A percentile compares a stretch with the other conserved stretches of the same genome.
These are phyloP conservation scores for Gamarada debralockiae DNA, from an alignment of 495 filamentous ascomycete genomes.

Conservation along the genomic window DNA sequence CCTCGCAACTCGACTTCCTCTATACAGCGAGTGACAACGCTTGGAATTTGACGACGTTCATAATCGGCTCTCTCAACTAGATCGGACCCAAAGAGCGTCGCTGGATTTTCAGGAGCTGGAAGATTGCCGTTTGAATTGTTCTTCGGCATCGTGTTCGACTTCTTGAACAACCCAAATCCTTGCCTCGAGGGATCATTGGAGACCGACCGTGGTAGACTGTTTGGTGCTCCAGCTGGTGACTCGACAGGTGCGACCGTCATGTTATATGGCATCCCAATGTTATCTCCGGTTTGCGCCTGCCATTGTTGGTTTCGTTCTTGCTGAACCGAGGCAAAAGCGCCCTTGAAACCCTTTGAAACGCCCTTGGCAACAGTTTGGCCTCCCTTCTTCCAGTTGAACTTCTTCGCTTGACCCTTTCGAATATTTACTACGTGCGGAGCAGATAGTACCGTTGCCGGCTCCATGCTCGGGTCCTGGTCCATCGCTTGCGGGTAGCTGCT, in stretches of 20 bases:
- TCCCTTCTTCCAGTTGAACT: constrained; percentile 98
- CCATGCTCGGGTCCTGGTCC: constrained; percentile 45
- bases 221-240: constrained; percentile 31
- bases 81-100: constrained; percentile 85
- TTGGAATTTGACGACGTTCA: constrained; percentile 85
- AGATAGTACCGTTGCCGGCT: constrained; percentile 52
- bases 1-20: constrained; percentile 95
- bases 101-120: constrained; percentile 48
- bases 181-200: constrained; percentile 30
- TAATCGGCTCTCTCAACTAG: constrained; percentile 80
- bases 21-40: constrained; percentile 89
- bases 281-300: constrained; percentile 46
- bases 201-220: constrained; percentile 20
- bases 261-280: constrained; percentile 58
- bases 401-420: constrained; percentile 85
- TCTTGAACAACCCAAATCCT: constrained; percentile 70
- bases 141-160: constrained; percentile 39
- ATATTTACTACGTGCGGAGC: constrained; percentile 91
- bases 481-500: constrained; percentile 22
- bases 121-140: constrained; percentile 52
- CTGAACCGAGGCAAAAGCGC: constrained; percentile 55
- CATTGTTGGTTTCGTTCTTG: constrained; percentile 34
- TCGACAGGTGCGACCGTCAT: constrained; percentile 50
- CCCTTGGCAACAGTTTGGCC: constrained; percentile 90
- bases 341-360: constrained; percentile 87